phyloP scores from a whole-genome alignment of 768 basidiomycete genomes.

The Sistotremastrum niveocremeum region DNA sequence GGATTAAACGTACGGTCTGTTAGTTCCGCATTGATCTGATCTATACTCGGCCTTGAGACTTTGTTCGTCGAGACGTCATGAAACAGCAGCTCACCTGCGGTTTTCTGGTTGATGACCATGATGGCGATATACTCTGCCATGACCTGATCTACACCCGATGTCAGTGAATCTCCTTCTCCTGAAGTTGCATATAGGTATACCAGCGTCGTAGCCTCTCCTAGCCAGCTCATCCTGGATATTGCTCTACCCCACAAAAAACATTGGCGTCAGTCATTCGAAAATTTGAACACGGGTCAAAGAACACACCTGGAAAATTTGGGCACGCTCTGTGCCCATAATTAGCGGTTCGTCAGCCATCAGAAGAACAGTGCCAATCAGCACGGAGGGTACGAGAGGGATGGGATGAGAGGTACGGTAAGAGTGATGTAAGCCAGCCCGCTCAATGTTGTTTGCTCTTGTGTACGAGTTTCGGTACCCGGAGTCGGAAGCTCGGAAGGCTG shows the following conservation, averaged over 20 bases:
- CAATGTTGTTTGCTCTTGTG: too few species aligned
- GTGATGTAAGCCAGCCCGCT: too few species aligned
- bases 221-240: constrained; percentile 73
- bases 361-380: too few species aligned
- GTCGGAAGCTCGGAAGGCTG: too few species aligned
- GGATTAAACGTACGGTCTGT: constrained; percentile 50
- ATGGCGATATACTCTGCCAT: constrained; percentile 95
- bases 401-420: too few species aligned
- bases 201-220: constrained; percentile 62
- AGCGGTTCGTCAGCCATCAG: constrained; percentile 15
- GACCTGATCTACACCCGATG: constrained; percentile 46
- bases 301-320: constrained; percentile 51
- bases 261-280: constrained; percentile 3
- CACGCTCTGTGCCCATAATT: constrained; percentile 68
- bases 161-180: constrained; percentile 5
- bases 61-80: background rate
- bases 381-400: too few species aligned
- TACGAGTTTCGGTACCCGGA: too few species aligned
- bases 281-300: background rate
- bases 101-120: constrained; percentile 91
- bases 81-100: constrained; percentile 38
- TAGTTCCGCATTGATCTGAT: constrained; percentile 78
- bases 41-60: constrained; percentile 24
- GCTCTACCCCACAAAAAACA: constrained; percentile 29
- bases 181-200: constrained; percentile 27